Evolutionary conservation across 805 yeast genomes (phyloP).

Genomic region (Torulaspora delbrueckii): DNA sequence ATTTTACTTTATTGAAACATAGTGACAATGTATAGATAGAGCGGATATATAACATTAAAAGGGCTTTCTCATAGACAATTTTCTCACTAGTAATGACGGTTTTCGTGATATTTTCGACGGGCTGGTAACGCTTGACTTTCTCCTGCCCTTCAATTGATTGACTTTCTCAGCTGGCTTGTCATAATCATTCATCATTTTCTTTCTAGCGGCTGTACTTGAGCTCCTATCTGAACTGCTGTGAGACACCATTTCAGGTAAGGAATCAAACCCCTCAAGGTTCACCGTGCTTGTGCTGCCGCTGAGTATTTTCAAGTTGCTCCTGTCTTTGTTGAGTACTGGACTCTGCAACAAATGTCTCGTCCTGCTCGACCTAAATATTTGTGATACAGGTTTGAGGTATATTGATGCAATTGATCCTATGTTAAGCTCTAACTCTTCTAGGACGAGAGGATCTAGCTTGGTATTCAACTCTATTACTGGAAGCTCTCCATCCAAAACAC

Average conservation of each 20-base stretch:
- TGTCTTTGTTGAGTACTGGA: slow-evolving; percentile 40
- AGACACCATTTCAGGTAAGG: slow-evolving; percentile 11
- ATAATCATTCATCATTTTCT: slow-evolving; percentile 35
- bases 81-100: slow-evolving; percentile 36
- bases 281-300: slow-evolving; percentile 10
- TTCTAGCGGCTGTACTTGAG: slow-evolving; percentile 2
- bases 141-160: slow-evolving; percentile 34
- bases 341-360: slow-evolving; percentile 47
- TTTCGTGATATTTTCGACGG: slow-evolving; percentile 34
- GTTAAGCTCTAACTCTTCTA: slow-evolving; percentile 78
- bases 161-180: slow-evolving; percentile 39
- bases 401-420: slow-evolving; percentile 81
- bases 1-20: slow-evolving; percentile 26
- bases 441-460: slow-evolving; percentile 57
- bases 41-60: slow-evolving; percentile 8
- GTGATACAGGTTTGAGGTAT: slow-evolving; percentile 77
- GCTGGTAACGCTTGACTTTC: slow-evolving; percentile 29
- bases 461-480: slow-evolving; percentile 70
- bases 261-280: slow-evolving; percentile 17
- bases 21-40: not conserved
- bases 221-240: slow-evolving; percentile 6
- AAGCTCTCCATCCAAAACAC: slow-evolving; percentile 53
- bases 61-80: slow-evolving; percentile 31
- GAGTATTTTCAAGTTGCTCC: slow-evolving; percentile 17
- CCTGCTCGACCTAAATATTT: slow-evolving; percentile 65